These are phyloP conservation scores for Fusarium sp. DNA, from an alignment of 2,329 filamentous ascomycete genomes.

Conservation along the genomic window DNA sequence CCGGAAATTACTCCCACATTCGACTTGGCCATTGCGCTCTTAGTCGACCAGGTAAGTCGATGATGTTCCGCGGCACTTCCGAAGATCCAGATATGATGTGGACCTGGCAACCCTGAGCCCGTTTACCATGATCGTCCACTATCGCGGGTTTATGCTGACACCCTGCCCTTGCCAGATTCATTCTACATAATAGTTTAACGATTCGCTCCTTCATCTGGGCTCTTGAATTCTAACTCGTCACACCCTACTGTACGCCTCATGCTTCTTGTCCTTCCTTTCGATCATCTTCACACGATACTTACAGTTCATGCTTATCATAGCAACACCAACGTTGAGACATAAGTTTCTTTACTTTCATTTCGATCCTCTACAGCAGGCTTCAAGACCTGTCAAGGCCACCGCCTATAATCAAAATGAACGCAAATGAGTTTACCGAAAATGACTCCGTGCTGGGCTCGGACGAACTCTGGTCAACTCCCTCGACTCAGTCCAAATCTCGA, in stretches of 20 bases:
- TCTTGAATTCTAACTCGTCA: conserved; percentile 60
- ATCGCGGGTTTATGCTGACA: conserved; percentile 45
- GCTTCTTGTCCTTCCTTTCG: conserved; percentile 39
- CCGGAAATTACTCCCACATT: conserved; percentile 48
- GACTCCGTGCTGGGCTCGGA: conserved; percentile 60
- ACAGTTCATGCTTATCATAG: conserved; percentile 39
- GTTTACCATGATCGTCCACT: conserved; percentile 39
- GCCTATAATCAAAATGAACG: conserved; percentile 59
- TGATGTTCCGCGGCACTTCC: conserved; percentile 47
- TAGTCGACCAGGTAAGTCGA: conserved; percentile 46
- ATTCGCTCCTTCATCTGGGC: conserved; percentile 33
- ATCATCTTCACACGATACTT: conserved; percentile 40
- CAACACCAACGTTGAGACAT: conserved; percentile 55
- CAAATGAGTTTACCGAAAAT: conserved; percentile 60
- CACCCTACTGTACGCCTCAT: conserved; percentile 62
- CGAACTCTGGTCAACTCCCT: conserved; percentile 66
- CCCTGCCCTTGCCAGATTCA: conserved; percentile 44
- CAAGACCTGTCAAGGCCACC: conserved; percentile 58
- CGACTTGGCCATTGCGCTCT: conserved; percentile 47
- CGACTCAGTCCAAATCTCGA: conserved; percentile 62
- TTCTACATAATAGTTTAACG: conserved; percentile 43
- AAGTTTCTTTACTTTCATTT: conserved; percentile 60
- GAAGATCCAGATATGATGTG: conserved; percentile 48
- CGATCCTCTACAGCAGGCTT: conserved; percentile 60
- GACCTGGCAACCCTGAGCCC: conserved; percentile 42